Percentiles rank a stretch among this genome's conserved stretches.
These are phyloP conservation scores for Bjerkandera adusta DNA, from an alignment of 1,284 basidiomycete species.

Conservation along the genomic window DNA sequence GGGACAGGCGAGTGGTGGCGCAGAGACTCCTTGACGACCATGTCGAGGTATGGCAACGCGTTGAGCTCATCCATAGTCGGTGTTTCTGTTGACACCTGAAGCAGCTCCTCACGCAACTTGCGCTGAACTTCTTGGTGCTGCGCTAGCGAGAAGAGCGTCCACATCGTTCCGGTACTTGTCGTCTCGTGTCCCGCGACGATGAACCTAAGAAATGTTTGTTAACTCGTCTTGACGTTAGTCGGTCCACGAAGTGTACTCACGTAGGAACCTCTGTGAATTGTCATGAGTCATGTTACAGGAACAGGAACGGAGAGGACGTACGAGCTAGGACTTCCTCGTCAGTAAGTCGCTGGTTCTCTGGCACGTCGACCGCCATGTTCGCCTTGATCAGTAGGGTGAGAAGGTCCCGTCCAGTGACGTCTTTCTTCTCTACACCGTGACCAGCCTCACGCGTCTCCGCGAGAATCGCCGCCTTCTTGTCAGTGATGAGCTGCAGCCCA, in stretches of 20 bases:
- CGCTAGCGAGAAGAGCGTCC: slow-evolving; percentile 65
- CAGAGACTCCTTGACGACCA: slow-evolving; percentile 59
- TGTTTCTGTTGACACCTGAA: slow-evolving; percentile 31
- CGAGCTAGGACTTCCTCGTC: slow-evolving; percentile 59
- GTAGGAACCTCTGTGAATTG: slow-evolving; percentile 48
- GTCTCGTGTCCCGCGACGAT: slow-evolving; percentile 79
- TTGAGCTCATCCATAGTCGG: slow-evolving; percentile 59
- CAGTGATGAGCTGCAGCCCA: slow-evolving; percentile 36
- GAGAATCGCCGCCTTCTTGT: slow-evolving; percentile 36
- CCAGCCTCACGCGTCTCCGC: slow-evolving; percentile 19
- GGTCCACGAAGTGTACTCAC: slow-evolving; percentile 9
- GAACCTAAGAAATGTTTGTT: slow-evolving; percentile 30
- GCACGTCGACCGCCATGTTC: slow-evolving; percentile 45
- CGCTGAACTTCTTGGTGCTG: slow-evolving; percentile 54
- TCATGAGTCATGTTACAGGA: neutral
- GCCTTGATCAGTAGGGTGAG: slow-evolving; percentile 41
- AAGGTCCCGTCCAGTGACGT: slow-evolving; percentile 26
- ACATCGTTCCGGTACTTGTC: slow-evolving; percentile 39
- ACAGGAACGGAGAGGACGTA: slow-evolving; percentile 28
- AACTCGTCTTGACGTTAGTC: neutral
- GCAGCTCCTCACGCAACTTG: slow-evolving; percentile 69
- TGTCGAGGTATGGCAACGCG: slow-evolving; percentile 60
- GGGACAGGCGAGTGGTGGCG: slow-evolving; percentile 50
- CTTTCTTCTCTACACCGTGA: slow-evolving; percentile 20
- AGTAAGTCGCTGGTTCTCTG: slow-evolving; percentile 41